phyloP scores from a whole-genome alignment of 2,329 filamentous ascomycete species.

The Talaromyces funiculosus region DNA sequence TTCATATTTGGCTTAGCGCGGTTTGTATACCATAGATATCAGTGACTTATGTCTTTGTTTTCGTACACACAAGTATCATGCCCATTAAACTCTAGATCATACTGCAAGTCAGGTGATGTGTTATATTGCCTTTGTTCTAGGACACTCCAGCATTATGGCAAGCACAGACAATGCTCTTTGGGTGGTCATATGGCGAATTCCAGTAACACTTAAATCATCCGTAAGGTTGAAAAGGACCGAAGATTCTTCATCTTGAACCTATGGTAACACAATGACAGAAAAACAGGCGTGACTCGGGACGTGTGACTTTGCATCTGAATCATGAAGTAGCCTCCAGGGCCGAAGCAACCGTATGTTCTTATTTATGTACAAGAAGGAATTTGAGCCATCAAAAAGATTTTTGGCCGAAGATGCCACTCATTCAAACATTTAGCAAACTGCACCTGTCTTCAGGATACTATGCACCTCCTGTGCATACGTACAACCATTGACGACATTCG shows the following conservation, averaged over 20 bases:
- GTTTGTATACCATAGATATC: neutral
- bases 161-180: neutral
- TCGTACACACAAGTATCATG: neutral
- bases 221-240: neutral
- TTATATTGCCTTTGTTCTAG: neutral
- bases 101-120: neutral
- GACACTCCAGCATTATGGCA: neutral
- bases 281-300: neutral
- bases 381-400: neutral
- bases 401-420: no score
- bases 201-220: neutral
- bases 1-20: neutral
- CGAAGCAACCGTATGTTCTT: no score
- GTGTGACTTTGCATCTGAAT: neutral
- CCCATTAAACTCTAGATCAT: neutral
- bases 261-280: neutral
- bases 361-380: neutral
- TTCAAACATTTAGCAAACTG: neutral
- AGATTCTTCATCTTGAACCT: neutral
- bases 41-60: neutral
- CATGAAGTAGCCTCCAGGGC: neutral
- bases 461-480: conserved; percentile 47
- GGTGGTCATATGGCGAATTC: neutral
- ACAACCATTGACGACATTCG: conserved; percentile 40
- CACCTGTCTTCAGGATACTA: conserved; percentile 29